Percentiles rank a stretch among this genome's conserved stretches.
Evolutionary conservation across 768 basidiomycete species (phyloP).

Genomic region (Tubosaeta brunneosetosa): DNA sequence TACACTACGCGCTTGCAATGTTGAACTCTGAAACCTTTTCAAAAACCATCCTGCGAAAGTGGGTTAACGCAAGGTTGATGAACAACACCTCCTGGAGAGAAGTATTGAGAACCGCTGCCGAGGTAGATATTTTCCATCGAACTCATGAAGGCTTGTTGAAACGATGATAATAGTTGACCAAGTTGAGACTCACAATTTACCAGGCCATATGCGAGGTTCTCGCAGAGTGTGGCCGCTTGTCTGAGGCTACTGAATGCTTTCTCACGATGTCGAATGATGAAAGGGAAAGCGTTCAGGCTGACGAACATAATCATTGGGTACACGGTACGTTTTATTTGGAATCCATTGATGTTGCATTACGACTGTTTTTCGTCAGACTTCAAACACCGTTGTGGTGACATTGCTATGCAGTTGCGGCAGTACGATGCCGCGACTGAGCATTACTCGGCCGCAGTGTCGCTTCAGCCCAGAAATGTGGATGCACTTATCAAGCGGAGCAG

Average conservation of each 20-base stretch:
- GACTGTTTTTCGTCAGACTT: neutral
- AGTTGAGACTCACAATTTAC: neutral
- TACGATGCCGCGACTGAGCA: constrained; percentile 5
- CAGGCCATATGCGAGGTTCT: constrained; percentile 2
- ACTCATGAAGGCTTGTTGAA: neutral
- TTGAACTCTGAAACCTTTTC: neutral
- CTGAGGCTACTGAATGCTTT: neutral
- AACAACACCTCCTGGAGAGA: neutral
- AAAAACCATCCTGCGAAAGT: neutral
- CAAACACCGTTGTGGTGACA: constrained; percentile 4
- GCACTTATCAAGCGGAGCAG: constrained; percentile 7
- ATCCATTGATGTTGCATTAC: neutral
- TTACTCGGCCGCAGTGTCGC: constrained; percentile 2
- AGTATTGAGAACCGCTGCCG: neutral
- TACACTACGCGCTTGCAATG: constrained; percentile 1
- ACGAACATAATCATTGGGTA: neutral
- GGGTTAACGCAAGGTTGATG: constrained; percentile 1
- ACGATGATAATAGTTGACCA: neutral
- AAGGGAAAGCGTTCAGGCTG: neutral
- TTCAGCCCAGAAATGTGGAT: neutral
- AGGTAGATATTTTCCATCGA: neutral
- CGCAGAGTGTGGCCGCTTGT: neutral
- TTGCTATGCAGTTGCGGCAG: constrained; percentile 1
- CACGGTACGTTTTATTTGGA: neutral
- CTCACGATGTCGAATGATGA: neutral